A percentile compares a stretch with the other conserved stretches of the same genome.
These are phyloP conservation scores for Fusarium tupiense DNA, from an alignment of 2,329 filamentous ascomycete genomes.

Conservation along the genomic window DNA sequence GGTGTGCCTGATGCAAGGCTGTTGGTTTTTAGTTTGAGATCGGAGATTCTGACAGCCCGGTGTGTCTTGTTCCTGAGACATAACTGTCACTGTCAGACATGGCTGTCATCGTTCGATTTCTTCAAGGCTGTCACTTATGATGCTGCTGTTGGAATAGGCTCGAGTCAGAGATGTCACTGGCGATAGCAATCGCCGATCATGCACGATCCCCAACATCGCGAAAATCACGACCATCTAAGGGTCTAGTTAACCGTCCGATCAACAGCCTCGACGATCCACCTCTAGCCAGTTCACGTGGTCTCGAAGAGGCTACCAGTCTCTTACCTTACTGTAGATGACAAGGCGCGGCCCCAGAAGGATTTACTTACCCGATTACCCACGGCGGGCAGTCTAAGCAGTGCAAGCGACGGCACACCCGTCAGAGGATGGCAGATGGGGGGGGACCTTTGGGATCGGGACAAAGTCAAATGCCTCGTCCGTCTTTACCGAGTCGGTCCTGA, in stretches of 20 bases:
- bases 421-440: slow-evolving; percentile 1
- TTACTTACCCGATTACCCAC: slow-evolving; percentile 14
- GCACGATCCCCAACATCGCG: neutral
- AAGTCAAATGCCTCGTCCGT: slow-evolving; percentile 37
- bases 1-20: slow-evolving; percentile 22
- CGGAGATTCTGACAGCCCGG: neutral
- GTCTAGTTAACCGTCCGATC: slow-evolving; percentile 4
- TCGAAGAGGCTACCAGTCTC: slow-evolving; percentile 2
- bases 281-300: slow-evolving; percentile 22
- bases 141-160: slow-evolving; percentile 5
- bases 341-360: slow-evolving; percentile 5
- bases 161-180: slow-evolving; percentile 3
- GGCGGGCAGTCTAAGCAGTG: neutral
- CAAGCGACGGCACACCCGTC: slow-evolving; percentile 10
- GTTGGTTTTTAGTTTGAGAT: slow-evolving; percentile 10
- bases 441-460: slow-evolving; percentile 1
- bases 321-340: slow-evolving; percentile 6
- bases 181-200: slow-evolving; percentile 17
- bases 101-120: neutral
- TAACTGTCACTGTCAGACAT: slow-evolving; percentile 6
- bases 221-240: neutral
- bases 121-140: neutral
- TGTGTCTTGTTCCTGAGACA: slow-evolving; percentile 19
- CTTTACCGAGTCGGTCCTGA: slow-evolving; percentile 23
- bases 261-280: slow-evolving; percentile 10